phyloP scores from a whole-genome alignment of 805 yeast genomes.

The Blastobotrys chiropterorum region DNA sequence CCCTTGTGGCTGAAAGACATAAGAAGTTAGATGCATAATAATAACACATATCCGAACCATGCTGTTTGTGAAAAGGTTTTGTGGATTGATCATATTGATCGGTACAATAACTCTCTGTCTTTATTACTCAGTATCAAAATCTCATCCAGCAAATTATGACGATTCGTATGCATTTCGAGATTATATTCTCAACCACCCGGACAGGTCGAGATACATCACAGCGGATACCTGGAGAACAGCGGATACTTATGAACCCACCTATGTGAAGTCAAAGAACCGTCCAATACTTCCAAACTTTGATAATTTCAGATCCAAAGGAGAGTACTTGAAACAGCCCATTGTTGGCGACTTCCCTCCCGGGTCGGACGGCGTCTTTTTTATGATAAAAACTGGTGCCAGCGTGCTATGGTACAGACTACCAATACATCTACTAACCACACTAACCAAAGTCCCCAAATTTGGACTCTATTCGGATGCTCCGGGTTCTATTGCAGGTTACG shows the following conservation, averaged over 20 bases:
- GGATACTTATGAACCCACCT: conserved; percentile 9
- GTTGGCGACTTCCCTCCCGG: conserved; percentile 1
- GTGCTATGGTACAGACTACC: conserved; percentile 33
- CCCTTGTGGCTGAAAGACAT: neutral
- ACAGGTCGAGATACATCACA: conserved; percentile 6
- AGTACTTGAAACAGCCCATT: conserved; percentile 19
- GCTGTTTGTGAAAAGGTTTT: neutral
- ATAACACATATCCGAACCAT: neutral
- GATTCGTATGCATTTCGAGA: neutral
- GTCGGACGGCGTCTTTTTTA: conserved; percentile 23
- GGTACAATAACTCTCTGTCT: neutral
- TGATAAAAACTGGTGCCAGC: conserved; percentile 34
- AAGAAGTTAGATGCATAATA: neutral
- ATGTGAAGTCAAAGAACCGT: conserved; percentile 3
- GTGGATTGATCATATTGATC: neutral
- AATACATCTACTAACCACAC: conserved; percentile 30
- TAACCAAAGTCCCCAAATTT: conserved; percentile 29
- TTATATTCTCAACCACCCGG: neutral
- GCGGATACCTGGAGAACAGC: conserved; percentile 11
- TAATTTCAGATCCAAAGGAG: conserved; percentile 10
- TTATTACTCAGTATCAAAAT: neutral
- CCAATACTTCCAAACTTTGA: conserved; percentile 1
- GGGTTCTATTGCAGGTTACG: conserved; percentile 28
- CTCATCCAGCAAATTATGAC: neutral
- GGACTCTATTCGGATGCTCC: conserved; percentile 32